Base-by-base conservation (phyloP, 2,329 filamentous ascomycete genomes). In the Trichoderma koningiopsis region DNA sequence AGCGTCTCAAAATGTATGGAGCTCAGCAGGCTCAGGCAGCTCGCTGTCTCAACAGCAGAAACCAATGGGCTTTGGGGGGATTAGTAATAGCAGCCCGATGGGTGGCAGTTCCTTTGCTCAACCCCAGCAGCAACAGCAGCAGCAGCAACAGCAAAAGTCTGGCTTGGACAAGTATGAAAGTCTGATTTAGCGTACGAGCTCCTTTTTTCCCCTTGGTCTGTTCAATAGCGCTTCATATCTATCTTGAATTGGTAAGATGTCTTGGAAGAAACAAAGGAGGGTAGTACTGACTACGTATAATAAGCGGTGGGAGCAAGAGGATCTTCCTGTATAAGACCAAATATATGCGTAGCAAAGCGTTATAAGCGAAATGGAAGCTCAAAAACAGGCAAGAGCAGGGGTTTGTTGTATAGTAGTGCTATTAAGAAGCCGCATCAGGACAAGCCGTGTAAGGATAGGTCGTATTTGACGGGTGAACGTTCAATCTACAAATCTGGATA, bases 151-250 rank as follows among this genome's bases (percentile, higher is more conserved):
- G 68, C 79, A 78, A 69, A 84, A 83, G 74, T 83, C 84, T 5
- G 88, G 89, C 0, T 80, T 91, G 79, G 88, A 90, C 78, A 89
- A 89, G 79, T 92, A 91, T 72, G 86, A 89, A 77, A 91, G 89
- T 80, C 76, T 92, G 73, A 78, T 91, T 73, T 91, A 80, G 75
- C 70, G 49, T 35, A 35, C n/a, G n/a, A 33, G 66, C 68, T 71
- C 31, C 27, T 27, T 37, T 19, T 49, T 49, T 43, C 29, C 6
- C 16, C 2, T 43, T 7, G 40, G 4, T 11, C 31, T 11, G 8
- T 43, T 62, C 19, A 62, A 24, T 19, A 29, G 2, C 8, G 5
- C 3, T n/a, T 24, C 13, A 27, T 40, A 40, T 43, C 40, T 19
- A 4, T 37, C n/a, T n/a, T 37, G 4, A 14, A 35, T 22, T 58